phyloP scores from a whole-genome alignment of 108 stramenopile species.

The Cyclotella sp. region DNA sequence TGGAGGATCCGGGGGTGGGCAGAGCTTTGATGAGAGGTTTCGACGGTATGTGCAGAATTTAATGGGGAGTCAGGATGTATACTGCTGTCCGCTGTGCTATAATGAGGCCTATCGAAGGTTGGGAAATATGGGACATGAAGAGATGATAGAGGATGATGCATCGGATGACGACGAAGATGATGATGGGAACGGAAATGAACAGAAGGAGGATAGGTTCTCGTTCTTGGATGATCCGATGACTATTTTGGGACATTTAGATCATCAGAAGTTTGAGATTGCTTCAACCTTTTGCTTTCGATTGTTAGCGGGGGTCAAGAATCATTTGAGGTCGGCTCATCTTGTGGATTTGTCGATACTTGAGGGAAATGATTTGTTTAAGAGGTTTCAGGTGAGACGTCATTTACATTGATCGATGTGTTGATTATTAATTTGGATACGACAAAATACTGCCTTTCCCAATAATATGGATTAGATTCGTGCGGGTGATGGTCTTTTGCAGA shows the following conservation, averaged over 20 bases:
- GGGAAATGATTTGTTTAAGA: conserved; percentile 77
- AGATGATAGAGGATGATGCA: conserved; percentile 50
- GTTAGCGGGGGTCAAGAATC: conserved; percentile 66
- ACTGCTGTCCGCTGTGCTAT: conserved; percentile 84
- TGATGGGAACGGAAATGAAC: conserved; percentile 36
- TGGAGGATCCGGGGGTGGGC: conserved; percentile 8
- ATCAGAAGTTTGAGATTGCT: conserved; percentile 64
- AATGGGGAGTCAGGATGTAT: conserved; percentile 79
- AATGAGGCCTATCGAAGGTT: conserved; percentile 58
- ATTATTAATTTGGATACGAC: not conserved
- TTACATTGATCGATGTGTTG: not conserved
- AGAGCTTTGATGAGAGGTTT: conserved; percentile 56
- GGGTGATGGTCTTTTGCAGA: conserved; percentile 75
- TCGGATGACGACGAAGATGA: conserved; percentile 43
- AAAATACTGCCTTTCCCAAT: not conserved
- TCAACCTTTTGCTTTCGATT: conserved; percentile 70
- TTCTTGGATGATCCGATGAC: conserved; percentile 75
- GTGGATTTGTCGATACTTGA: conserved; percentile 59
- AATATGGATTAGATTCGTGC: conserved; percentile 51
- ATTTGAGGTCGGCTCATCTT: conserved; percentile 65
- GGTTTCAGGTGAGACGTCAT: conserved; percentile 54
- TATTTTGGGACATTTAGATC: conserved; percentile 67
- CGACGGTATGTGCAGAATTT: conserved; percentile 56
- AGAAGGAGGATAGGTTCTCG: conserved; percentile 34
- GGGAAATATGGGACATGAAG: conserved; percentile 33